A percentile compares a stretch with the other conserved stretches of the same genome.
Evolutionary conservation across 176 grass and related monocot genomes (phyloP).

Genomic region (Aegilops sharonensis): DNA sequence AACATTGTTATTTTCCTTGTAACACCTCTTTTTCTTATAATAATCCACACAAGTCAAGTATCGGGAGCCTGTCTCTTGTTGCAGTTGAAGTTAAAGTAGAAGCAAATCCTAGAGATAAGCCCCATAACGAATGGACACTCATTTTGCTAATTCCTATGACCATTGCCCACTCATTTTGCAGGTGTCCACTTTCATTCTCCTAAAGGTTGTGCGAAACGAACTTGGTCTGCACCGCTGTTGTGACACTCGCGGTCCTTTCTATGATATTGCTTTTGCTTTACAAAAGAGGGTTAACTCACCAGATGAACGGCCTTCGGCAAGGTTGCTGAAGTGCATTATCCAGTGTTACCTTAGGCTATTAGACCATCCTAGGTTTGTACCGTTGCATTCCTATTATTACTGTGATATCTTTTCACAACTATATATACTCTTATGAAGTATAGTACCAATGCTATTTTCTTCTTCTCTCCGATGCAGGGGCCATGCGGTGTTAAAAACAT

Average conservation of each 20-base stretch:
- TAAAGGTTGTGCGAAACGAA: constrained; percentile 70
- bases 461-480: constrained; percentile 39
- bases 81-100: neutral
- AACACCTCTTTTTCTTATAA: neutral
- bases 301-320: constrained; percentile 56
- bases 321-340: constrained; percentile 74
- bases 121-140: neutral
- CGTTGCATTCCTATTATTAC: neutral
- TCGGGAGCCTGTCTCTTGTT: neutral
- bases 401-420: neutral
- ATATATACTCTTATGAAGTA: neutral
- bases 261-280: constrained; percentile 52
- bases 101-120: neutral
- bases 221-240: constrained; percentile 55
- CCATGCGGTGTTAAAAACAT: constrained; percentile 35
- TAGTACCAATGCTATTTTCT: neutral
- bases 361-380: constrained; percentile 61
- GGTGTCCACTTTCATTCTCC: constrained; percentile 77
- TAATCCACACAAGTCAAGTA: neutral
- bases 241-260: constrained; percentile 58
- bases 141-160: neutral
- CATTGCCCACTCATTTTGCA: constrained; percentile 31
- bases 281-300: constrained; percentile 46
- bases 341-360: constrained; percentile 79
- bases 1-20: neutral